These are phyloP conservation scores for Omphalotus olearius DNA, from an alignment of 1,284 basidiomycete species.

Conservation along the genomic window DNA sequence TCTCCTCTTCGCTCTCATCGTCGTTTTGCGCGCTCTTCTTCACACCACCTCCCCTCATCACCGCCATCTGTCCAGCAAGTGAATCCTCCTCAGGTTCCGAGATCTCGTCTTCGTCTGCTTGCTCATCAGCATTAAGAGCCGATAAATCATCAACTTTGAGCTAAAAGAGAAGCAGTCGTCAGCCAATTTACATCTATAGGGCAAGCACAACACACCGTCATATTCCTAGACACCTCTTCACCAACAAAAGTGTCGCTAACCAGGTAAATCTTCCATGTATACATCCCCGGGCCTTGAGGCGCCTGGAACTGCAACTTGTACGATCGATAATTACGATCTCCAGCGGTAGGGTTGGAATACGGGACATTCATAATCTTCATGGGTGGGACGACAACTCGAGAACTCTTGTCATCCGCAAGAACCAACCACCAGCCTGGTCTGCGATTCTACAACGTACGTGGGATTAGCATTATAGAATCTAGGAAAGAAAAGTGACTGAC, in stretches of 20 bases:
- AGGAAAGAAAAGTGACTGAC: conserved; percentile 41
- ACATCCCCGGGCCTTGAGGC: conserved; percentile 79
- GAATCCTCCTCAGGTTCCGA: conserved; percentile 95
- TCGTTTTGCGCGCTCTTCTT: conserved; percentile 58
- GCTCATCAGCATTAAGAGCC: conserved; percentile 53
- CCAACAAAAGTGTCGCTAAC: conserved; percentile 88
- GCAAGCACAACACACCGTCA: conserved; percentile 51
- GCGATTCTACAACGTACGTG: conserved; percentile 48
- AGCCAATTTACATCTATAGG: background rate
- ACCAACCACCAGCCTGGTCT: conserved; percentile 91
- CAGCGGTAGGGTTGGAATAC: conserved; percentile 47
- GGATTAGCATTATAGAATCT: conserved; percentile 4
- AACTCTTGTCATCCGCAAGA: conserved; percentile 87
- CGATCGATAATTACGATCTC: conserved; percentile 69
- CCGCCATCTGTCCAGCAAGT: conserved; percentile 96
- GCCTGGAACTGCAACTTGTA: conserved; percentile 96
- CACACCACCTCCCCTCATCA: conserved; percentile 89
- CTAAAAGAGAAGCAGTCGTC: conserved; percentile 33
- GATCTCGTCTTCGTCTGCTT: conserved; percentile 81
- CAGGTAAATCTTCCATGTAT: conserved; percentile 87
- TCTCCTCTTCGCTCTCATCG: conserved; percentile 43
- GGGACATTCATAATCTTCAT: conserved; percentile 82
- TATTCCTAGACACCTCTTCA: conserved; percentile 71
- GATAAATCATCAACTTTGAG: conserved; percentile 79
- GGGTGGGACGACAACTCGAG: conserved; percentile 90